phyloP scores from a whole-genome alignment of 1,284 basidiomycete species.

The Peniophora sp. region DNA sequence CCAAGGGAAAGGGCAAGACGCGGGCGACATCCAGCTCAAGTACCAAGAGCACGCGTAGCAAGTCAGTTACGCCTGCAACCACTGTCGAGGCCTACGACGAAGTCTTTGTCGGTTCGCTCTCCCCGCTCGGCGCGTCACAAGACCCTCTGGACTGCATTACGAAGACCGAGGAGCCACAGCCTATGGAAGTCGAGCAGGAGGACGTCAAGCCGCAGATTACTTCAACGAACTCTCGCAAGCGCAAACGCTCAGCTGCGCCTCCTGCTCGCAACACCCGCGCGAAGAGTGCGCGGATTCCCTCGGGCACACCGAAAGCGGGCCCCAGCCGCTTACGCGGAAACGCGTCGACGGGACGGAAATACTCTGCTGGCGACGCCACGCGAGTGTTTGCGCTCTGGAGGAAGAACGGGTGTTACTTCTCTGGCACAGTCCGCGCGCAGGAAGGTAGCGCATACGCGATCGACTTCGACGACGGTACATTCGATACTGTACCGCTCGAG shows the following conservation, averaged over 20 bases:
- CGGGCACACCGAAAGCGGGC: constrained; percentile 10
- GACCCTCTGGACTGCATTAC: constrained; percentile 9
- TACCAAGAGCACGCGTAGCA: not conserved
- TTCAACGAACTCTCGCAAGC: constrained; percentile 28
- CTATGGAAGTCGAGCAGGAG: constrained; percentile 34
- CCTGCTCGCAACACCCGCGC: constrained; percentile 10
- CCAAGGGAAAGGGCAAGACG: not conserved
- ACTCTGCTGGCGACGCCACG: constrained; percentile 22
- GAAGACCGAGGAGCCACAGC: constrained; percentile 29
- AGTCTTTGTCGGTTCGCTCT: not conserved
- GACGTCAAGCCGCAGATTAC: constrained; percentile 15
- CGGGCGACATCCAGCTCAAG: too few relatives aligned
- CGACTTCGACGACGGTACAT: constrained; percentile 53
- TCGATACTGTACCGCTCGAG: constrained; percentile 36
- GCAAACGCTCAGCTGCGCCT: constrained; percentile 33
- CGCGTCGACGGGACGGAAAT: constrained; percentile 6
- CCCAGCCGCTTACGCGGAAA: not conserved
- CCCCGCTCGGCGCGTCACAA: constrained; percentile 4
- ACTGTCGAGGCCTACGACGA: not conserved
- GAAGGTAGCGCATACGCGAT: constrained; percentile 31
- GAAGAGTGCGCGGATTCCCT: constrained; percentile 21
- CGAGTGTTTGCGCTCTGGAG: constrained; percentile 66
- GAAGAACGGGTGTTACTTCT: constrained; percentile 50
- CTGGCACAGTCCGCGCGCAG: constrained; percentile 39
- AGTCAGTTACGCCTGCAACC: not conserved